A percentile compares a stretch with the other conserved stretches of the same genome.
Evolutionary conservation across 2,329 filamentous ascomycete species (phyloP).

Genomic region (Alternaria brassicicola): DNA sequence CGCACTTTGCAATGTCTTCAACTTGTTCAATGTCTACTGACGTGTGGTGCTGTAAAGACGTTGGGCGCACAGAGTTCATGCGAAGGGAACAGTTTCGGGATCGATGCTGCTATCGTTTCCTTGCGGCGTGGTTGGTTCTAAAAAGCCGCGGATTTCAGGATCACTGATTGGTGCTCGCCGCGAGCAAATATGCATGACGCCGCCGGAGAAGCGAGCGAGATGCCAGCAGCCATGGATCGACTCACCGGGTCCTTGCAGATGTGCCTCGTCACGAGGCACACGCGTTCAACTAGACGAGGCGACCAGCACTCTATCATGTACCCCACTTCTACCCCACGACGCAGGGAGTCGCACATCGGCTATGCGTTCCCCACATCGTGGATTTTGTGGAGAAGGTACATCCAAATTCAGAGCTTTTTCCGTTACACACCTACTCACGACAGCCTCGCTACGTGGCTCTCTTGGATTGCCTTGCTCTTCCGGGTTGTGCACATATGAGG

Average conservation of each 20-base stretch:
- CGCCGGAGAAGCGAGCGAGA: neutral
- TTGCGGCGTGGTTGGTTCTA: neutral
- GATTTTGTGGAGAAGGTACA: neutral
- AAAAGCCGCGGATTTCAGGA: neutral
- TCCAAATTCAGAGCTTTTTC: neutral
- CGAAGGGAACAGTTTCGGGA: conserved; percentile 10
- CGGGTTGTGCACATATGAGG: neutral
- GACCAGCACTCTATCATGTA: neutral
- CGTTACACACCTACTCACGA: neutral
- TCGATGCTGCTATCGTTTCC: neutral
- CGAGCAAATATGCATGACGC: conserved; percentile 3
- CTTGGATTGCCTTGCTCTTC: neutral
- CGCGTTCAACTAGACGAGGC: neutral
- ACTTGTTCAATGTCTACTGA: neutral
- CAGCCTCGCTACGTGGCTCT: conserved; percentile 10
- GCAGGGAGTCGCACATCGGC: neutral
- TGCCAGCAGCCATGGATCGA: neutral
- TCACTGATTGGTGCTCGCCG: conserved; percentile 16
- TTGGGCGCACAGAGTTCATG: neutral
- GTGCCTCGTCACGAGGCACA: conserved; percentile 32
- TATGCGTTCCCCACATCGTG: neutral
- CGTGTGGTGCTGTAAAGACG: neutral
- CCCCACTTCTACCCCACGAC: conserved; percentile 22
- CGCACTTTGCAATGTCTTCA: neutral
- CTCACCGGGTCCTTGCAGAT: neutral